A percentile compares a stretch with the other conserved stretches of the same genome.
Evolutionary conservation across 805 yeast species (phyloP).

Genomic region (Cyberlindnera japonica): DNA sequence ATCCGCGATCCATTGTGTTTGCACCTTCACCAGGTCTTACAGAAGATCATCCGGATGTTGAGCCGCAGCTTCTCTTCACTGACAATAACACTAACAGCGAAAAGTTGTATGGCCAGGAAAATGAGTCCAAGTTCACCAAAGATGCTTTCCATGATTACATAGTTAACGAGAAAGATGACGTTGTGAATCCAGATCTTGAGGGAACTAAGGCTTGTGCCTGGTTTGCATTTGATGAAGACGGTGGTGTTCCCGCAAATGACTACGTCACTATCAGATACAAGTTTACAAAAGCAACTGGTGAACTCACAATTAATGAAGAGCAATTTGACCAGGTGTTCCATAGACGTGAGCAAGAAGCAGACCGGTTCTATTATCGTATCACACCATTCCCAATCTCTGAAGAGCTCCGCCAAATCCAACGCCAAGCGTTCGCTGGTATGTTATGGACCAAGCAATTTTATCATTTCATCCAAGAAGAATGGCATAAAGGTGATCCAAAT

Average conservation of each 20-base stretch:
- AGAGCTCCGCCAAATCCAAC: constrained; percentile 74
- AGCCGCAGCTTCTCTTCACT: constrained; percentile 75
- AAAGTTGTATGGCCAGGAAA: constrained; percentile 55
- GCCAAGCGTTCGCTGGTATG: constrained; percentile 93
- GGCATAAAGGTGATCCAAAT: constrained; percentile 86
- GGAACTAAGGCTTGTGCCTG: constrained; percentile 90
- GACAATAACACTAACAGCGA: constrained; percentile 82
- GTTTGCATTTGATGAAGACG: constrained; percentile 71
- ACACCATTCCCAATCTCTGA: constrained; percentile 82
- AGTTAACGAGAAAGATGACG: constrained; percentile 53
- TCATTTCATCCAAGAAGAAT: constrained; percentile 77
- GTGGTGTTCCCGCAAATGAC: constrained; percentile 82
- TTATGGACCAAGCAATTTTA: constrained; percentile 93
- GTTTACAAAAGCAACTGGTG: constrained; percentile 41
- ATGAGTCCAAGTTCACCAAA: constrained; percentile 59
- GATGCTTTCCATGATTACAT: constrained; percentile 90
- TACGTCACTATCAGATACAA: constrained; percentile 81
- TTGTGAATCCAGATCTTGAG: constrained; percentile 60
- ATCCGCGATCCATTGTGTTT: constrained; percentile 53
- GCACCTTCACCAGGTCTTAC: constrained; percentile 80
- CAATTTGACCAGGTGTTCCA: constrained; percentile 66
- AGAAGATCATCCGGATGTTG: constrained; percentile 59
- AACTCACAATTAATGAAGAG: constrained; percentile 51
- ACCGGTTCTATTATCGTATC: constrained; percentile 85
- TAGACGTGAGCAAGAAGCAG: constrained; percentile 81